These are phyloP conservation scores for Friedmanniomyces endolithicus DNA, from an alignment of 495 filamentous ascomycete genomes.

Conservation along the genomic window DNA sequence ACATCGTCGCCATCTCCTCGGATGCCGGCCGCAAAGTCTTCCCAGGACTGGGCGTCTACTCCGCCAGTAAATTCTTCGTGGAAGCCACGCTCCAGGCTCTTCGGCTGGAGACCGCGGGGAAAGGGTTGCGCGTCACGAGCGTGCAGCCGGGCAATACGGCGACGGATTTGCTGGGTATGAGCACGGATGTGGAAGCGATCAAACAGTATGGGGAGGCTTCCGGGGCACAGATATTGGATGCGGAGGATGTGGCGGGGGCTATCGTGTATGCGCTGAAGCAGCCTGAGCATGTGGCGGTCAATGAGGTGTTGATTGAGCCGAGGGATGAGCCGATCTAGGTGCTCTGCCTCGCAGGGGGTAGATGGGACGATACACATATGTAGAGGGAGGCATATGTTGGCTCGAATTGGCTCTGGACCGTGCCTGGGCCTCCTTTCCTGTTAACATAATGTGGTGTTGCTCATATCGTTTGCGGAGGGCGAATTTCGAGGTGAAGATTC, in stretches of 20 bases:
- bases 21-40: conserved; percentile 60
- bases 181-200: conserved; percentile 52
- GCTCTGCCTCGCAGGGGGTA: no score
- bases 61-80: conserved; percentile 61
- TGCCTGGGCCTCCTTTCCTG: no score
- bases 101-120: conserved; percentile 53
- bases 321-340: conserved; percentile 53
- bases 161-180: conserved; percentile 51
- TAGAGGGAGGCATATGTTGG: no score
- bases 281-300: conserved; percentile 54
- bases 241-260: conserved; percentile 49
- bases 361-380: no score
- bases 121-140: conserved; percentile 49
- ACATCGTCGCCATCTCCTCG: conserved; percentile 58
- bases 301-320: conserved; percentile 60
- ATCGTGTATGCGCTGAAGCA: conserved; percentile 54
- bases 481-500: no score
- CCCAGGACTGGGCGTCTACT: conserved; percentile 61
- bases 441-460: no score
- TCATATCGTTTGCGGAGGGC: no score
- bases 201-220: conserved; percentile 58
- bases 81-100: conserved; percentile 55
- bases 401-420: no score
- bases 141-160: conserved; percentile 57
- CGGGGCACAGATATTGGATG: conserved; percentile 50